Percentiles rank a stretch among this genome's conserved stretches.
phyloP scores from a whole-genome alignment of 2,329 filamentous ascomycete genomes.

The Fusarium kyushuense region DNA sequence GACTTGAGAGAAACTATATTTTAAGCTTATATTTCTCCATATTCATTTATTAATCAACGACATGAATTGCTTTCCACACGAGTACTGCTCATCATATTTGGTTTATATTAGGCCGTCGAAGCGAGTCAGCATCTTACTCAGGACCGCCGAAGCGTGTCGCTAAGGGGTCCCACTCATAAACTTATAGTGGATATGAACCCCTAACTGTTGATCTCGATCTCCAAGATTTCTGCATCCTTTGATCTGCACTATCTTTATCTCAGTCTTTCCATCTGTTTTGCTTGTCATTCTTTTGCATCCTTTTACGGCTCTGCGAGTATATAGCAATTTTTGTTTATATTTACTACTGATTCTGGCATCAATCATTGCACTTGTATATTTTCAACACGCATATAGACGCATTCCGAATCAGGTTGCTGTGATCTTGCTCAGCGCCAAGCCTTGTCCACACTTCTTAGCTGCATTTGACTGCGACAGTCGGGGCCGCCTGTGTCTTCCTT shows the following conservation, averaged over 20 bases:
- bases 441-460: conserved; percentile 12
- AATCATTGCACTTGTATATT: background rate
- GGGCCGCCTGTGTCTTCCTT: background rate
- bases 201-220: conserved; percentile 30
- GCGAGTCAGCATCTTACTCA: background rate
- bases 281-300: conserved; percentile 13
- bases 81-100: background rate
- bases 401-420: background rate
- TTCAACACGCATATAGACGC: background rate
- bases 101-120: background rate
- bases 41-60: no score
- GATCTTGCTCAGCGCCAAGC: conserved; percentile 7
- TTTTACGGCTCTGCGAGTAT: conserved; percentile 6
- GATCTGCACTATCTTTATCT: conserved; percentile 15
- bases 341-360: background rate
- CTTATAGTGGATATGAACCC: conserved; percentile 17
- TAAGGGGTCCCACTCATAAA: background rate
- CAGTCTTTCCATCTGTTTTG: conserved; percentile 11
- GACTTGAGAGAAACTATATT: background rate
- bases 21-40: background rate
- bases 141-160: background rate
- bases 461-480: conserved; percentile 9
- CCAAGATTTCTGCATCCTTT: conserved; percentile 36
- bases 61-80: background rate
- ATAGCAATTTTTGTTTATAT: conserved; percentile 13